These are phyloP conservation scores for Limtongozyma cylindracea DNA, from an alignment of 805 yeast species.

Conservation along the genomic window DNA sequence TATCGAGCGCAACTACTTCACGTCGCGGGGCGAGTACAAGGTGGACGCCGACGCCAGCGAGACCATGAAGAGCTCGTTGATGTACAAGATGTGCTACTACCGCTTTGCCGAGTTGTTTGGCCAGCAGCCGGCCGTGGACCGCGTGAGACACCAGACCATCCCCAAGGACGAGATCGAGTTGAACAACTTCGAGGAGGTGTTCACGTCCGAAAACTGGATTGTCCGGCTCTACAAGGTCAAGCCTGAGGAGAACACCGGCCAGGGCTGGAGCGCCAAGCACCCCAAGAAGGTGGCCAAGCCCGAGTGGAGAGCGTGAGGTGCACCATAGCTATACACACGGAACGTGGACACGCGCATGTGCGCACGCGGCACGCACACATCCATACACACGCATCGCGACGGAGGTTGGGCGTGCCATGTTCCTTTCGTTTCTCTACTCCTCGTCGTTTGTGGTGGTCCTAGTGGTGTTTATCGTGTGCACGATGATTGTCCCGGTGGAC, in stretches of 20 bases:
- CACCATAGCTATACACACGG: not conserved
- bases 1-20: constrained; percentile 63
- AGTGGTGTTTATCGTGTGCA: too few species aligned
- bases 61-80: constrained; percentile 69
- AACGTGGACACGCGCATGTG: too few species aligned
- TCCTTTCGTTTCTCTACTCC: too few species aligned
- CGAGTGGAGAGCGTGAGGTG: constrained; percentile 17
- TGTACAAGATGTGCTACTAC: constrained; percentile 90
- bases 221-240: constrained; percentile 86
- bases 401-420: too few species aligned
- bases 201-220: constrained; percentile 89
- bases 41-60: constrained; percentile 63
- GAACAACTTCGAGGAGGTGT: constrained; percentile 76
- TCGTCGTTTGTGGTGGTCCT: too few species aligned
- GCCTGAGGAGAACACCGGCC: too few species aligned
- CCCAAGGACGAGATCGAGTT: constrained; percentile 23
- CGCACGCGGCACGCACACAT: too few species aligned
- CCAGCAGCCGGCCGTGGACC: constrained; percentile 41
- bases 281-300: constrained; percentile 24
- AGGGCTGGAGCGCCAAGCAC: constrained; percentile 16
- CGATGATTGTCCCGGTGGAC: too few species aligned
- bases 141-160: constrained; percentile 72
- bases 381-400: too few species aligned
- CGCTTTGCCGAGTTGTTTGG: constrained; percentile 52
- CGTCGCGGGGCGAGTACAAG: constrained; percentile 66